phyloP scores from a whole-genome alignment of 2,329 filamentous ascomycete species.

The Thelonectria olida region DNA sequence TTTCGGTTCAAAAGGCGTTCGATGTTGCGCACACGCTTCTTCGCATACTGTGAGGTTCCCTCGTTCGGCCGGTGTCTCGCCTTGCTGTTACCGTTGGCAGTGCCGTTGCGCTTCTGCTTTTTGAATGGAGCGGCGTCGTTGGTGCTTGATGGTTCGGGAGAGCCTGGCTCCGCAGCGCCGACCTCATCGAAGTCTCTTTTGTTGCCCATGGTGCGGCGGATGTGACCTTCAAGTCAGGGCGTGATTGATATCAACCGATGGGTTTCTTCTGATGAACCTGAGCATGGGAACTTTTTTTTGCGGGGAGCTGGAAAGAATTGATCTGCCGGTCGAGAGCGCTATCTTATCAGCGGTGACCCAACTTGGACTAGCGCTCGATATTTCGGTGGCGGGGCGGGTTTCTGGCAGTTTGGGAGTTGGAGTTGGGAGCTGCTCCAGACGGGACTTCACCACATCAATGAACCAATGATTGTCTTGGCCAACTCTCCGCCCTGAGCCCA shows the following conservation, averaged over 20 bases:
- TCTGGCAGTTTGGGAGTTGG: constrained; percentile 5
- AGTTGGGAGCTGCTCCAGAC: constrained; percentile 8
- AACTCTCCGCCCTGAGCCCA: constrained; percentile 11
- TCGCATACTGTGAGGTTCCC: constrained; percentile 67
- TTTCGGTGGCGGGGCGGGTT: constrained; percentile 14
- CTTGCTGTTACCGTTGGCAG: constrained; percentile 32
- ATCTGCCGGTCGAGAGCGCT: constrained; percentile 15
- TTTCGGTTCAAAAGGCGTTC: constrained; percentile 70
- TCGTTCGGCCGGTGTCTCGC: constrained; percentile 55
- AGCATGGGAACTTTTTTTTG: too few relatives aligned
- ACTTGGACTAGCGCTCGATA: constrained; percentile 23
- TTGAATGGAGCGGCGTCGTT: constrained; percentile 35
- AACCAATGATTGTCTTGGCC: constrained; percentile 13
- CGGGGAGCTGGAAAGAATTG: constrained; percentile 21
- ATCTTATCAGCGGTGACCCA: constrained; percentile 37
- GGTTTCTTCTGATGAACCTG: too few relatives aligned
- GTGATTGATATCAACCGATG: not conserved
- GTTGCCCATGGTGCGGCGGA: constrained; percentile 40
- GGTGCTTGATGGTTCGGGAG: constrained; percentile 27
- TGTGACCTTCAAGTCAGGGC: too few relatives aligned
- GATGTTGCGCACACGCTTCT: constrained; percentile 76
- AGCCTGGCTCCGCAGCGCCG: constrained; percentile 37
- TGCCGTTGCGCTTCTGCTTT: constrained; percentile 45
- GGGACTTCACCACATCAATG: not conserved
- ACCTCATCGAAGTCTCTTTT: constrained; percentile 45